Evolutionary conservation across 148 eudicot genomes (phyloP), one percentile per base, ranked within the genome.

Genomic region (Fagopyrum esculentum): DNA sequence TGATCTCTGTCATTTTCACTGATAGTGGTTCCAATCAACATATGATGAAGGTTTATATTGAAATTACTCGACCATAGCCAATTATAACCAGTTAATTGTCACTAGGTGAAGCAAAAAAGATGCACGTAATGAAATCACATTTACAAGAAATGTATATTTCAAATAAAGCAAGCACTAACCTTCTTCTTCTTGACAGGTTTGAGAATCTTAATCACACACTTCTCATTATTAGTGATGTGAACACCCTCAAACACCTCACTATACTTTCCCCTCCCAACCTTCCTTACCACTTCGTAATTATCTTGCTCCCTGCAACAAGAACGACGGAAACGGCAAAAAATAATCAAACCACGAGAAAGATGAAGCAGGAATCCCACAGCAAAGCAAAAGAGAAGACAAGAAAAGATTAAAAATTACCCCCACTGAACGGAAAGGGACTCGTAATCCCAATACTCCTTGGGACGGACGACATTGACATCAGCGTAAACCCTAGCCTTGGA

Each of bases 131-230:
- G 40, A 35, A 35, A 35, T 35, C 40, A 35, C 2, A 22, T 22
- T 22, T 22, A 22, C 26, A 22, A 22, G 26, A 22, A 35, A 35
- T 35, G 40, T 35, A 35, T 35, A 35, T 35, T 35, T 35, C 40
- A 35, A 35, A 35, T 1, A 35, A 35, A 35, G 40, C 40, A 35
- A 11, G 8, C 15, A 40, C 45, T 40, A 11, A 87, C 97, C 97
- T 93, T 93, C 89, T 91, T 93, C 90, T 93, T 93, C 87, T 91
- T 93, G 30, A 93, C 97, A 47, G 98, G 98, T 77, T 93, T 91
- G 64, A 93, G 97, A 74, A 93, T 91, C 87, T 93, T 93, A 64
- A 93, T 91, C n/a, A 93, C 59, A 81, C 98, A 93, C 74, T 93
- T 93, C 29, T 93, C 97, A 72, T 88, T 88, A 70, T 87, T 83